Evolutionary conservation across 257 asterid genomes (phyloP), one percentile per base, ranked within the genome.

Genomic region (Thymus quinquecostatus): DNA sequence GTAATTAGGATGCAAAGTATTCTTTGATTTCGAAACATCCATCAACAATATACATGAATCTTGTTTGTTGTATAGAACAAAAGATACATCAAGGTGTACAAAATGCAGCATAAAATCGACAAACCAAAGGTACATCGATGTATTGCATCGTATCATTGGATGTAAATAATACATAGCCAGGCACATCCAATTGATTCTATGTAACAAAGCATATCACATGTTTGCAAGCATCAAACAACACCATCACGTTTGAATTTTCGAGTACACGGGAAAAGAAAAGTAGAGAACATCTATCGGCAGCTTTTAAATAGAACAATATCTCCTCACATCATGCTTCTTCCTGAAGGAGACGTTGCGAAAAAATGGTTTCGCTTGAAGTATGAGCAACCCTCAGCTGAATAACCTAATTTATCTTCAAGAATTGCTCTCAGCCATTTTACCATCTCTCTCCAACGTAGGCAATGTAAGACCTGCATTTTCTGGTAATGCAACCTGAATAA

Each of bases 361-460:
- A 55, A 29, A 49, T 40, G 64, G 10, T 56, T 57, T 21, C 59
- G 41, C 53, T 58, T 51, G 30, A 28, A 34, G 14, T 36, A 0
- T 28, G n/a, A 56, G 14, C 38, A 27, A 48, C 48, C 55, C 29
- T 44, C 9, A 14, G 7, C 64, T 43, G 50, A 41, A 72, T 33
- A 21, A 21, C 21, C 54, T 68, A 41, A 40, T 6, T 51, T 61
- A 56, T 38, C 64, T 73, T 55, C 64, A 48, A n/a, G 67, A 47
- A 73, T 64, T 43, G 32, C 38, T 32, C 12, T 61, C 64, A 75
- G 69, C 43, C 64, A 68, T 78, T 82, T 75, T 38, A 38, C 3
- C 41, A 38, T 82, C 89, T 65, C 79, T 82, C 75, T 74, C 84
- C 1, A 59, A 40, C n/a, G 69, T 69, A 60, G 82, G 78, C 68